Conservation (phyloP, 805 yeast genomes). For the Wickerhamiella nectarea region DNA sequence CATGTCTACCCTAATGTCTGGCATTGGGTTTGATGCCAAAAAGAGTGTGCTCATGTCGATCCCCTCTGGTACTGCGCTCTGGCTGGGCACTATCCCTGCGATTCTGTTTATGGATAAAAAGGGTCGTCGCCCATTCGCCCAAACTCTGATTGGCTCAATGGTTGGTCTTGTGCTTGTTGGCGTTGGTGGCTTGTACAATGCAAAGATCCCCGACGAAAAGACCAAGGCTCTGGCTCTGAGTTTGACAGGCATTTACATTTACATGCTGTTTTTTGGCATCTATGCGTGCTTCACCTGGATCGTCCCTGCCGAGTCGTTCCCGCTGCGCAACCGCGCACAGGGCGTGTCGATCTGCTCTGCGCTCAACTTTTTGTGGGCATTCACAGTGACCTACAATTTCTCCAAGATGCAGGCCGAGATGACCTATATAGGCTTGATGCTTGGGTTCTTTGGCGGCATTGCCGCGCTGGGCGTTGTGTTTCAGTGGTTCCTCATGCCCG, state of each 20-base stretch:
- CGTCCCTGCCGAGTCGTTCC: constrained; percentile 50
- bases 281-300: constrained; percentile 59
- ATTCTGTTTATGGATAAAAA: constrained; percentile 31
- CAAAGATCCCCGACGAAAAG: constrained; percentile 22
- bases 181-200: constrained; percentile 29
- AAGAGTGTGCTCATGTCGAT: constrained; percentile 50
- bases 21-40: constrained; percentile 40
- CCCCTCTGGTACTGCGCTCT: constrained; percentile 52
- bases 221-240: constrained; percentile 45
- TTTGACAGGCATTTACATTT: constrained; percentile 46
- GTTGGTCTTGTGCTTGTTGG: constrained; percentile 49
- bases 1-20: constrained; percentile 42
- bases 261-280: constrained; percentile 52
- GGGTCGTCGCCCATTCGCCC: constrained; percentile 48
- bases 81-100: constrained; percentile 55
- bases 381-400: constrained; percentile 52
- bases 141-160: constrained; percentile 41
- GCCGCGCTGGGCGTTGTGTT: constrained; percentile 37
- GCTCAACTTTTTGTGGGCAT: constrained; percentile 44
- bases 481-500: constrained; percentile 44
- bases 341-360: constrained; percentile 51
- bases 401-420: constrained; percentile 40
- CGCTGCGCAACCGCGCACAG: constrained; percentile 42
- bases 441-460: constrained; percentile 57
- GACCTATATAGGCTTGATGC: constrained; percentile 47